Conservation (phyloP, 345 rosid genomes). For the Kandelia obovata region DNA sequence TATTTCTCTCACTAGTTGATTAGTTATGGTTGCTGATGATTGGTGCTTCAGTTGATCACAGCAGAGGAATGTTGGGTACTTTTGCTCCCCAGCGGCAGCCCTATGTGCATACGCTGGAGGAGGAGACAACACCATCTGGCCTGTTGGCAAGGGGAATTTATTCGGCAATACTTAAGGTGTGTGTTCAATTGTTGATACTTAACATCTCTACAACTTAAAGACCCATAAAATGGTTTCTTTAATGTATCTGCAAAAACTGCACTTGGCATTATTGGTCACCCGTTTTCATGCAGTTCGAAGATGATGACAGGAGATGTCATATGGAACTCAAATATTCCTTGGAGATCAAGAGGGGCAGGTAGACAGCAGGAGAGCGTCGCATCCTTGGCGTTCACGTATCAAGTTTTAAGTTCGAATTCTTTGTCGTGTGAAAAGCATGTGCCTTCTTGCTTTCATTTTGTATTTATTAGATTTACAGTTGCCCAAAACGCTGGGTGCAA, state of each 20-base stretch:
- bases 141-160: constrained; percentile 48
- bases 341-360: constrained; percentile 39
- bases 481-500: neutral
- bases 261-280: neutral
- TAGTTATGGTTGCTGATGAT: neutral
- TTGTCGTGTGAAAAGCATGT: neutral
- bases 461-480: neutral
- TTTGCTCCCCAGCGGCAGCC: constrained; percentile 55
- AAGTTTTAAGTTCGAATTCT: neutral
- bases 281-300: constrained; percentile 44
- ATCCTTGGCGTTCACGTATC: neutral
- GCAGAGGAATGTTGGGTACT: constrained; percentile 60
- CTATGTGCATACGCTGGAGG: constrained; percentile 43
- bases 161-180: constrained; percentile 47
- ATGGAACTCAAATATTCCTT: constrained; percentile 51
- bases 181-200: neutral
- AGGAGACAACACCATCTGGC: constrained; percentile 59
- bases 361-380: neutral
- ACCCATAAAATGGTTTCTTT: neutral
- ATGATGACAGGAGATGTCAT: constrained; percentile 52
- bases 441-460: neutral
- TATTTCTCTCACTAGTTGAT: neutral
- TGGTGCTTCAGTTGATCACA: constrained; percentile 43
- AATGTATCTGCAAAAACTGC: neutral
- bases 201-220: neutral